Percentiles rank a stretch among this genome's conserved stretches.
Conservation (phyloP, 495 filamentous ascomycete genomes). For the Letharia columbiana region DNA sequence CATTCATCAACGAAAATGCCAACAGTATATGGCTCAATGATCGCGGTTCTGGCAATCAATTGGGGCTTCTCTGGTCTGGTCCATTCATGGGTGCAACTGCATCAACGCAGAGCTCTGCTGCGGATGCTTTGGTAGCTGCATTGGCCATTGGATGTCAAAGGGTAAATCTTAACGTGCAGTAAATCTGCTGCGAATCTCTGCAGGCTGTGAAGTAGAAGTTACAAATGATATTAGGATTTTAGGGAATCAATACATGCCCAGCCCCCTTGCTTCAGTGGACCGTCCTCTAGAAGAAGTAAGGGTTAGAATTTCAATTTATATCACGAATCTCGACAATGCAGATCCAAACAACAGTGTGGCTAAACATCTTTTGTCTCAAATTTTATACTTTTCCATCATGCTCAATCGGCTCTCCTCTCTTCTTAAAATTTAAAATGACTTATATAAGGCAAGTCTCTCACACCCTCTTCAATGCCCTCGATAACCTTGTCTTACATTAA, state of each 20-base stretch:
- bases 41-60: constrained; percentile 37
- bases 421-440: neutral
- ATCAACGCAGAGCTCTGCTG: constrained; percentile 56
- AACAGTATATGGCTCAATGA: constrained; percentile 60
- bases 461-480: too few species aligned
- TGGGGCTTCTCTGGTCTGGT: constrained; percentile 49
- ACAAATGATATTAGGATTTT: neutral
- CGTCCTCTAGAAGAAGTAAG: neutral
- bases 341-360: too few species aligned
- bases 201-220: neutral
- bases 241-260: neutral
- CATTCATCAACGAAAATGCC: constrained; percentile 53
- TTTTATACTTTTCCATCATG: neutral
- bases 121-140: constrained; percentile 64
- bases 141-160: neutral
- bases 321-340: too few species aligned
- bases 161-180: neutral
- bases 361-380: neutral
- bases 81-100: constrained; percentile 37
- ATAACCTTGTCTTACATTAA: too few species aligned
- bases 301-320: neutral
- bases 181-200: neutral
- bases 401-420: neutral
- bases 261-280: neutral
- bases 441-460: neutral